Evolutionary conservation across 73 alveolate genomes (phyloP).

Genomic region (Diophrys appendiculata): DNA sequence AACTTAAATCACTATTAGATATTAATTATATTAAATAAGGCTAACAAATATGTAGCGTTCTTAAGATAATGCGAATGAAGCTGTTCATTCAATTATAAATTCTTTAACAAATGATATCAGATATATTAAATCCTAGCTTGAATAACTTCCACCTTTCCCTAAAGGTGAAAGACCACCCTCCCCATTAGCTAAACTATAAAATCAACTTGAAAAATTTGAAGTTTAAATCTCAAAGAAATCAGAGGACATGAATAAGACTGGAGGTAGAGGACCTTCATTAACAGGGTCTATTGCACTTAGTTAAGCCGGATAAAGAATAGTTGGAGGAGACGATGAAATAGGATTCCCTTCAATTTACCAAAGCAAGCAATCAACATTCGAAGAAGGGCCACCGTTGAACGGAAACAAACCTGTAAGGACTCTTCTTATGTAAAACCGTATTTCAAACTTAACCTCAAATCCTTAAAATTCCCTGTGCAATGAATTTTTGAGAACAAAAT

Average conservation of each 20-base stretch:
- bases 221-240: neutral
- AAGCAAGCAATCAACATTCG: neutral
- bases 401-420: constrained; percentile 14
- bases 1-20: no score
- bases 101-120: constrained; percentile 31
- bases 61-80: neutral
- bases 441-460: constrained; percentile 29
- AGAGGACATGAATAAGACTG: constrained; percentile 7
- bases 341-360: constrained; percentile 29
- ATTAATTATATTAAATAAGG: no score
- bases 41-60: neutral
- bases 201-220: constrained; percentile 54
- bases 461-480: constrained; percentile 58
- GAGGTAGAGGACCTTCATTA: no score
- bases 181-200: constrained; percentile 56
- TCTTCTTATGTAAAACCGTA: constrained; percentile 2
- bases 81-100: neutral
- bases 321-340: constrained; percentile 7
- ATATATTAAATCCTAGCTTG: constrained; percentile 36
- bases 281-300: constrained; percentile 16
- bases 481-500: constrained; percentile 36
- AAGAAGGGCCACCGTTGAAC: neutral
- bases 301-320: constrained; percentile 3
- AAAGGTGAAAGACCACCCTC: constrained; percentile 60
- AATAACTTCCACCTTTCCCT: constrained; percentile 64